Percentiles rank a stretch among this genome's conserved stretches.
These are phyloP conservation scores for Musa schizocarpa DNA, from an alignment of 176 grass and related monocot species.

Conservation along the genomic window DNA sequence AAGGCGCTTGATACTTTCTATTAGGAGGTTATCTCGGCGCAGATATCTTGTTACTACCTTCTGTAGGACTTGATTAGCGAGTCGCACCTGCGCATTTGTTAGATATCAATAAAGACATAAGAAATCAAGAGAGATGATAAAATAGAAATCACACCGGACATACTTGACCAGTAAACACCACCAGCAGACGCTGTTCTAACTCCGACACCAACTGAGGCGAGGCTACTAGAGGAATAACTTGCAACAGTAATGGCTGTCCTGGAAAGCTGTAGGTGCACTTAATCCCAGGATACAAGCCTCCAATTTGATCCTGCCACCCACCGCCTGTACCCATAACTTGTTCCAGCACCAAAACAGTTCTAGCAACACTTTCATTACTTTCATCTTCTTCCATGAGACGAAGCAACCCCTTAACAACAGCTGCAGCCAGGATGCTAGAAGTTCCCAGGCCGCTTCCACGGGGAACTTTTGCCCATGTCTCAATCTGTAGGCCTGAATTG, in stretches of 20 bases:
- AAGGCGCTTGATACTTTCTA: conserved; percentile 83
- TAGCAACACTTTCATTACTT: conserved; percentile 60
- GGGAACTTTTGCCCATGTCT: conserved; percentile 12
- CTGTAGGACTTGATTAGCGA: conserved; percentile 70
- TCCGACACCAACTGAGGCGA: conserved; percentile 40
- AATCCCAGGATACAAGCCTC: conserved; percentile 80
- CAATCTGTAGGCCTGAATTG: conserved; percentile 36
- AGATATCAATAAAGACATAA: not conserved
- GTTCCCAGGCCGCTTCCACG: conserved; percentile 88
- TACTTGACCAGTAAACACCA: conserved; percentile 97
- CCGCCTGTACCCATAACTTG: conserved; percentile 96
- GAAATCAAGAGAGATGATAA: not conserved
- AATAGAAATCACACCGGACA: conserved; percentile 12
- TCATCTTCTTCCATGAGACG: conserved; percentile 58
- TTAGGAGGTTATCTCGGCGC: conserved; percentile 56
- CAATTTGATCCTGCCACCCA: conserved; percentile 97
- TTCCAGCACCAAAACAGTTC: conserved; percentile 68
- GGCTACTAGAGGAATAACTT: conserved; percentile 41
- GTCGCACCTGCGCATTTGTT: conserved; percentile 46
- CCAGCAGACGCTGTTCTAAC: conserved; percentile 56
- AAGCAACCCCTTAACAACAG: conserved; percentile 60
- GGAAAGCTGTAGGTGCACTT: conserved; percentile 83
- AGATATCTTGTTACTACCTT: conserved; percentile 82
- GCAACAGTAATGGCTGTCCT: conserved; percentile 57
- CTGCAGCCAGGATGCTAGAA: conserved; percentile 42